These are phyloP conservation scores for Corymbia calophylla DNA, from an alignment of 441 rosid genomes.

Conservation along the genomic window DNA sequence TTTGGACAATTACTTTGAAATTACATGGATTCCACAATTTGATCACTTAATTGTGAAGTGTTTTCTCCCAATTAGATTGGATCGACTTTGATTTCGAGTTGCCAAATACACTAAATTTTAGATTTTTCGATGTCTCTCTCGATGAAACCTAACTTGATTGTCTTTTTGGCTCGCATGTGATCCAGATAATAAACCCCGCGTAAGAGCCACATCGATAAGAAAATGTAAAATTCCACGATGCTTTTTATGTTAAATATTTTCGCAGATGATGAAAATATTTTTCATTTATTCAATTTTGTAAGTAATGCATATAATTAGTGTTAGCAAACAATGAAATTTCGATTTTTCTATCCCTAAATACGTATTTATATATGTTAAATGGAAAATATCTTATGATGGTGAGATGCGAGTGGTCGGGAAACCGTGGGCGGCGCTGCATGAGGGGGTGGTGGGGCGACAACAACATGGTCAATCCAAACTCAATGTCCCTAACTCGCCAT, in stretches of 20 bases:
- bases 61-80: neutral
- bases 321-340: neutral
- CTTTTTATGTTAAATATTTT: neutral
- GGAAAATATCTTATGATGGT: neutral
- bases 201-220: neutral
- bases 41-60: neutral
- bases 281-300: fast-evolving
- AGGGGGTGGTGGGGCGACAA: neutral
- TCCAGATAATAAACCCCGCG: neutral
- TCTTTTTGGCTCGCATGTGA: fast-evolving
- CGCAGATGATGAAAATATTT: fast-evolving
- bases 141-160: neutral
- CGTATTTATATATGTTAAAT: too few relatives aligned
- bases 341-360: neutral
- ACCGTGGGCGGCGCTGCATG: neutral
- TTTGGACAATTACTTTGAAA: neutral
- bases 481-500: neutral
- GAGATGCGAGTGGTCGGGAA: neutral
- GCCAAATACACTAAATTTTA: neutral
- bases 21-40: neutral
- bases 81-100: neutral
- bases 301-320: neutral
- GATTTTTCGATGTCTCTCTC: neutral
- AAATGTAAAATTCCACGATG: too few relatives aligned
- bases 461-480: neutral